Evolutionary conservation across 495 filamentous ascomycete genomes (phyloP).

Genomic region (Xanthoparmelia taractica): DNA sequence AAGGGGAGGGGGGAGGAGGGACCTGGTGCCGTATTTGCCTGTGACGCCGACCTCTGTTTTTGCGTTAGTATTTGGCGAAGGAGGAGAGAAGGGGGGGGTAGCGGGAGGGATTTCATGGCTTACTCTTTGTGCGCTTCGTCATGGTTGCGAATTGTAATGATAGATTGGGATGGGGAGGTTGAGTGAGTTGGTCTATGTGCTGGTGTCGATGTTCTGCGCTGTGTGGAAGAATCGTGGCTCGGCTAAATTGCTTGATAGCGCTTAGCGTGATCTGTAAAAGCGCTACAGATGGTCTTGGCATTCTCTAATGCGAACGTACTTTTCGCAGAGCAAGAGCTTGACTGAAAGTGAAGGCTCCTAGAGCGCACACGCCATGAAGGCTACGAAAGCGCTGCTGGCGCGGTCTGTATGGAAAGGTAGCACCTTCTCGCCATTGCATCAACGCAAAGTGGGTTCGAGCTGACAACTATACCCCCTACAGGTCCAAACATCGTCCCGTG

Average conservation of each 20-base stretch:
- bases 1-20: slow-evolving; percentile 27
- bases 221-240: slow-evolving; percentile 2
- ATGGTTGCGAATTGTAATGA: slow-evolving; percentile 49
- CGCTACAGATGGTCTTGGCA: neutral
- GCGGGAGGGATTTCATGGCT: slow-evolving; percentile 21
- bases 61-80: neutral
- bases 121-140: slow-evolving; percentile 94
- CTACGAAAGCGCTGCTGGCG: slow-evolving; percentile 50
- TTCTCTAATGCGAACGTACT: neutral
- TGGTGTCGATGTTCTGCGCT: neutral
- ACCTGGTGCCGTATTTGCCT: slow-evolving; percentile 65
- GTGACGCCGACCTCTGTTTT: slow-evolving; percentile 73
- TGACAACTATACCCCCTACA: slow-evolving; percentile 27
- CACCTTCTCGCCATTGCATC: neutral
- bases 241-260: neutral
- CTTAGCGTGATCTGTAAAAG: neutral
- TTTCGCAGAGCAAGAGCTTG: neutral
- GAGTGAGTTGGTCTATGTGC: too few relatives aligned
- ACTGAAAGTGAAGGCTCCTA: neutral
- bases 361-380: slow-evolving; percentile 42
- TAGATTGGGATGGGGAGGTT: neutral
- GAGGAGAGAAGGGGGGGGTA: neutral
- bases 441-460: slow-evolving; percentile 9
- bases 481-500: slow-evolving; percentile 52
- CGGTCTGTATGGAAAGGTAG: slow-evolving; percentile 74